Conservation (phyloP, 139 green algal species). For the Tetraselmis chui region DNA sequence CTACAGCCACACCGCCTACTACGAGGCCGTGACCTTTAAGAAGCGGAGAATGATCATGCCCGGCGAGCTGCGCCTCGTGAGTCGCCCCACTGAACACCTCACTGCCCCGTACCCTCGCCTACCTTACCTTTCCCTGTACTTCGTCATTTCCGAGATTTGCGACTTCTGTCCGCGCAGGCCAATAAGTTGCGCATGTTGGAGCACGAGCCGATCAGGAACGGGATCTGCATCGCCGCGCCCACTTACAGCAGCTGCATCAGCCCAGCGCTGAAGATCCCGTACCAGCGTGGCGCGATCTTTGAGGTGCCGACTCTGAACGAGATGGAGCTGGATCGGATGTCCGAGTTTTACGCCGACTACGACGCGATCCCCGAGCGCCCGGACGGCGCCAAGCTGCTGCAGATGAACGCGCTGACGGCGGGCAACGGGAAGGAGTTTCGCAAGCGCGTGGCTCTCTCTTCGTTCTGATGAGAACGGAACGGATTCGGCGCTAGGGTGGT, state of each 20-base stretch:
- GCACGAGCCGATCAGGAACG: conserved; percentile 10
- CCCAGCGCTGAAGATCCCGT: conserved; percentile 12
- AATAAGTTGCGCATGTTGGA: conserved; percentile 33
- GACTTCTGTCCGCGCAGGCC: too few species aligned
- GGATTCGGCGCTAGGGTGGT: too few species aligned
- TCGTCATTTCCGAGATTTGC: too few species aligned
- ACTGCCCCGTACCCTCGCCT: too few species aligned
- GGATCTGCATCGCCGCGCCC: conserved; percentile 8
- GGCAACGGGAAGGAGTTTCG: conserved; percentile 30
- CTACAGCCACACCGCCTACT: conserved; percentile 45
- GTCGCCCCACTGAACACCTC: too few species aligned
- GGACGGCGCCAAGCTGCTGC: neutral
- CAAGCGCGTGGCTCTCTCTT: conserved; percentile 7
- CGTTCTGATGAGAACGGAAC: too few species aligned
- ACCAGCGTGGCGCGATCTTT: neutral
- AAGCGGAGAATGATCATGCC: conserved; percentile 23
- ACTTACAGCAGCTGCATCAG: conserved; percentile 5
- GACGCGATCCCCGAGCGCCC: neutral
- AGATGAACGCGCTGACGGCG: conserved; percentile 4
- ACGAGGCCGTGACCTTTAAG: conserved; percentile 16
- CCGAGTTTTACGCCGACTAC: conserved; percentile 3
- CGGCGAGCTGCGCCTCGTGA: conserved; percentile 41
- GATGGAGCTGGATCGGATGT: neutral
- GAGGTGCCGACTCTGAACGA: conserved; percentile 5
- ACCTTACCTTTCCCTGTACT: too few species aligned